Conservation (phyloP, 169 alveolate species). For the Fabrea salina region DNA sequence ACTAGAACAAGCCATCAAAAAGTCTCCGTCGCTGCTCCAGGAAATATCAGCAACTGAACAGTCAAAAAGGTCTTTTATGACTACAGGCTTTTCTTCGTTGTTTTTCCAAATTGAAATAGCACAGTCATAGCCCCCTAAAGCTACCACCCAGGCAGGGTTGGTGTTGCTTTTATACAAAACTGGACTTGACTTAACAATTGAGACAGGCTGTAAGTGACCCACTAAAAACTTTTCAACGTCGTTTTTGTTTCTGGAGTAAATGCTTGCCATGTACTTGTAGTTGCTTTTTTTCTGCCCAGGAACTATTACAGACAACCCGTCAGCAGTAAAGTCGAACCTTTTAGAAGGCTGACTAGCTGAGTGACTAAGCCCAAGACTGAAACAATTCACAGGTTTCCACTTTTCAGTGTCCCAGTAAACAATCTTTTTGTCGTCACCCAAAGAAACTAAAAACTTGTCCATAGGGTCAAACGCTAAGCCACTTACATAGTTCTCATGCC, state of each 20-base stretch:
- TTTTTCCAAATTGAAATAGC: conserved; percentile 17
- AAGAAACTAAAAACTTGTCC: background rate
- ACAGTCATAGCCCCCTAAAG: conserved; percentile 33
- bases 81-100: background rate
- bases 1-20: conserved; percentile 8
- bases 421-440: background rate
- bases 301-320: background rate
- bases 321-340: conserved; percentile 1
- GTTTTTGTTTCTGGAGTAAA: background rate
- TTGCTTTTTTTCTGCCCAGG: conserved; percentile 19
- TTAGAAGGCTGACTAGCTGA: background rate
- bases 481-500: background rate
- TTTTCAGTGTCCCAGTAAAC: background rate
- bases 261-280: conserved; percentile 5
- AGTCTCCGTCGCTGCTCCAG: conserved; percentile 17
- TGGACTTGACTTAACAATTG: conserved; percentile 20
- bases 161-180: conserved; percentile 7
- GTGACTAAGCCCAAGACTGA: background rate
- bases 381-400: background rate
- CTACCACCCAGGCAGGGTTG: background rate
- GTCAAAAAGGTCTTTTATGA: background rate
- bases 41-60: conserved; percentile 26
- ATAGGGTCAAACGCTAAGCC: background rate
- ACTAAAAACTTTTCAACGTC: conserved; percentile 7
- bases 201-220: conserved; percentile 30